These are phyloP conservation scores for Globisporangium takayamanum DNA, from an alignment of 352 stramenopile genomes.

Conservation along the genomic window DNA sequence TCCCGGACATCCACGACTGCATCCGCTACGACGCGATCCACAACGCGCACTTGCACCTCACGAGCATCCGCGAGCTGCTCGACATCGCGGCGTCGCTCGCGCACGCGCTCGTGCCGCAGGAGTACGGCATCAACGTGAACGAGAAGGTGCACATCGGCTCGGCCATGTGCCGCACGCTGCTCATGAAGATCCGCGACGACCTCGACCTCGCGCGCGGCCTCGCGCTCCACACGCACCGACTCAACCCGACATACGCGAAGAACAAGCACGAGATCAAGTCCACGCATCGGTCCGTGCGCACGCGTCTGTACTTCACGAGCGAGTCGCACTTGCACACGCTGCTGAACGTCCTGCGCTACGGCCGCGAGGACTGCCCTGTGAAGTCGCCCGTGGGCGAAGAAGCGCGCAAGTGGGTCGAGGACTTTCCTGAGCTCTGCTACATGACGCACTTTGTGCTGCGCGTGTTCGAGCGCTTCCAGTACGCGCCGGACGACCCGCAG, in stretches of 20 bases:
- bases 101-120: slow-evolving; percentile 79
- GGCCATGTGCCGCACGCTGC: slow-evolving; percentile 80
- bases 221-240: slow-evolving; percentile 66
- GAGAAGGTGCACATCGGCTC: slow-evolving; percentile 86
- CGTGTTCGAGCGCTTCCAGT: slow-evolving; percentile 94
- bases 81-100: slow-evolving; percentile 92
- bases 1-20: slow-evolving; percentile 99
- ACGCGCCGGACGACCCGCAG: slow-evolving; percentile 51
- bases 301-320: slow-evolving; percentile 99
- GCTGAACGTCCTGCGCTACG: slow-evolving; percentile 96
- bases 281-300: slow-evolving; percentile 94
- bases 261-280: slow-evolving; percentile 84
- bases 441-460: slow-evolving; percentile 99
- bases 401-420: slow-evolving; percentile 80
- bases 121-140: slow-evolving; percentile 86
- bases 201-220: slow-evolving; percentile 73
- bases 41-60: slow-evolving; percentile 93
- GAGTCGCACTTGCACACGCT: slow-evolving; percentile 98
- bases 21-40: slow-evolving; percentile 98
- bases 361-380: slow-evolving; percentile 49
- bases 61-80: slow-evolving; percentile 91
- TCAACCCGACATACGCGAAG: slow-evolving; percentile 81
- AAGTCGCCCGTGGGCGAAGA: slow-evolving; percentile 57
- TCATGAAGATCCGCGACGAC: slow-evolving; percentile 87
- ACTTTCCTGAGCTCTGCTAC: slow-evolving; percentile 97